phyloP scores from a whole-genome alignment of 371 early-diverging fungal genomes.

The Rhizopus sp. region DNA sequence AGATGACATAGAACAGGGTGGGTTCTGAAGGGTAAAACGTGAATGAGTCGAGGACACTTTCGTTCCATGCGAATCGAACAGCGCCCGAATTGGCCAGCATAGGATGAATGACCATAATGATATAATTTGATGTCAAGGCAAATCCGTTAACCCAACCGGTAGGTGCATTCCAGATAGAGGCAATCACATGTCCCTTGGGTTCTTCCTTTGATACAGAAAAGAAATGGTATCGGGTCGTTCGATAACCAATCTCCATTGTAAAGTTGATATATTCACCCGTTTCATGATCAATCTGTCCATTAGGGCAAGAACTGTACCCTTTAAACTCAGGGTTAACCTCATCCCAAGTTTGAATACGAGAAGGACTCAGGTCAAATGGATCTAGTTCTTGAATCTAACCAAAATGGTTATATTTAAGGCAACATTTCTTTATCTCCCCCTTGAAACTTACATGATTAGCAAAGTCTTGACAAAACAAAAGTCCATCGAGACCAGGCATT shows the following conservation, averaged over 20 bases:
- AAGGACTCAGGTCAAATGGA: constrained; percentile 70
- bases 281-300: constrained; percentile 64
- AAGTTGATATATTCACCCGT: constrained; percentile 77
- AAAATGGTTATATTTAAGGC: not conserved
- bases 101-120: constrained; percentile 64
- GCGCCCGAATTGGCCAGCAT: constrained; percentile 57
- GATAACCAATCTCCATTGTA: constrained; percentile 69
- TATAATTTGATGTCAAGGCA: constrained; percentile 68
- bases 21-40: constrained; percentile 56
- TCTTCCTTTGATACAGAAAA: constrained; percentile 61
- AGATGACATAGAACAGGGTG: constrained; percentile 68
- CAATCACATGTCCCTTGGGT: constrained; percentile 65
- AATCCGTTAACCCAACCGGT: constrained; percentile 75
- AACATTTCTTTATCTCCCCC: constrained; percentile 1
- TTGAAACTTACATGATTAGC: constrained; percentile 53
- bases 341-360: constrained; percentile 61
- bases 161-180: constrained; percentile 56
- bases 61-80: constrained; percentile 67
- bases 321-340: constrained; percentile 71
- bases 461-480: constrained; percentile 57
- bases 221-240: constrained; percentile 64
- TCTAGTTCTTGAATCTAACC: constrained; percentile 70
- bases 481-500: constrained; percentile 59
- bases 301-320: constrained; percentile 72
- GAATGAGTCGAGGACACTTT: constrained; percentile 69